Evolutionary conservation across 768 basidiomycete species (phyloP).

Genomic region (Guyanaporus albipodus): DNA sequence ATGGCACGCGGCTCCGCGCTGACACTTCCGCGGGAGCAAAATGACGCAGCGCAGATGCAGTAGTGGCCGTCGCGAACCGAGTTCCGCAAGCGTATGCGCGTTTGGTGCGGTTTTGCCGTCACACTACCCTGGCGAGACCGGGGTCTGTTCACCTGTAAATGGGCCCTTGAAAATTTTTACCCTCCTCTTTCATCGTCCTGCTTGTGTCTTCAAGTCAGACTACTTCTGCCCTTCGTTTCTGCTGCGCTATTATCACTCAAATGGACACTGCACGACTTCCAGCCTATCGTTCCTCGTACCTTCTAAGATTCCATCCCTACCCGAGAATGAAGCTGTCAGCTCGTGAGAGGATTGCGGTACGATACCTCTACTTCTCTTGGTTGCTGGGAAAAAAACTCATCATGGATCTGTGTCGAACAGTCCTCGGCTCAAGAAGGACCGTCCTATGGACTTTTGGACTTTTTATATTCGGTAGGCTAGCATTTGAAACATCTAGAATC

Average conservation of each 20-base stretch:
- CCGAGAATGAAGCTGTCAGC: slow-evolving; percentile 20
- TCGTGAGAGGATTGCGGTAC: slow-evolving; percentile 27
- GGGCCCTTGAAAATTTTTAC: background rate
- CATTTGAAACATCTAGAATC: background rate
- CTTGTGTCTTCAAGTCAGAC: slow-evolving; percentile 1
- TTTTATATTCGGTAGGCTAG: slow-evolving; percentile 1
- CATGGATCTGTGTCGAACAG: slow-evolving; percentile 7
- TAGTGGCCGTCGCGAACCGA: slow-evolving; percentile 14
- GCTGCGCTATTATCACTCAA: background rate
- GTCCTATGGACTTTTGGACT: background rate
- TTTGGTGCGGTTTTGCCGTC: slow-evolving; percentile 29
- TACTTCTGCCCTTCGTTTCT: background rate
- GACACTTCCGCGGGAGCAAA: slow-evolving; percentile 17
- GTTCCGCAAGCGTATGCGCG: slow-evolving; percentile 17
- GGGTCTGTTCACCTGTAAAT: slow-evolving; percentile 19
- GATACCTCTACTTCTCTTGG: slow-evolving; percentile 1
- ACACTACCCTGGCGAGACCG: slow-evolving; percentile 22
- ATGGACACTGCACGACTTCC: slow-evolving; percentile 22
- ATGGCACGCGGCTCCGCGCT: background rate
- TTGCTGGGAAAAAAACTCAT: slow-evolving; percentile 11
- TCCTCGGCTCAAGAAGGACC: background rate
- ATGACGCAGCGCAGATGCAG: slow-evolving; percentile 3
- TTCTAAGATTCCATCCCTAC: slow-evolving; percentile 29
- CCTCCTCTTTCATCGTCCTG: slow-evolving; percentile 1
- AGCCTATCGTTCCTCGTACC: slow-evolving; percentile 27